A percentile compares a stretch with the other conserved stretches of the same genome.
Conservation (phyloP, 768 basidiomycete species). For the Pleurotus giganteus region DNA sequence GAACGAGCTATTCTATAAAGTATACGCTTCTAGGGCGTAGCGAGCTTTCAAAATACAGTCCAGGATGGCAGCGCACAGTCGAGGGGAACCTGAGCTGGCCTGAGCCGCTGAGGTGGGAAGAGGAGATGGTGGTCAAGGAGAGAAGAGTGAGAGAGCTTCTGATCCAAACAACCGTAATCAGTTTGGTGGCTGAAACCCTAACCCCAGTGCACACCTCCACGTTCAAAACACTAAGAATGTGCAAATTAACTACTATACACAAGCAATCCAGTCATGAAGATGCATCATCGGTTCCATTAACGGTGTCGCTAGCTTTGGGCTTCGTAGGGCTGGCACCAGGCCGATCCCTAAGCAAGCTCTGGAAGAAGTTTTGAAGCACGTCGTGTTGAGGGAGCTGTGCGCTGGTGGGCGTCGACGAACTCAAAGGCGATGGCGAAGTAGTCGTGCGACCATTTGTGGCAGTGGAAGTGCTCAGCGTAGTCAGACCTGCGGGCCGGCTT, state of each 20-base stretch:
- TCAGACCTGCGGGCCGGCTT: slow-evolving; percentile 36
- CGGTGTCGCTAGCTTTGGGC: slow-evolving; percentile 32
- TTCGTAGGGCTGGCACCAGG: slow-evolving; percentile 21
- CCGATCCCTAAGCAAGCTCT: slow-evolving; percentile 73
- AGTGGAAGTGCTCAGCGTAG: slow-evolving; percentile 33
- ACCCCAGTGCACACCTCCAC: neutral
- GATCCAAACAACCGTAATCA: slow-evolving; percentile 11
- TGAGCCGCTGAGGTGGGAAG: neutral
- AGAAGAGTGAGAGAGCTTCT: slow-evolving; percentile 4
- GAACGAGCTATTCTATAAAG: slow-evolving; percentile 7
- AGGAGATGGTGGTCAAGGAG: slow-evolving; percentile 11
- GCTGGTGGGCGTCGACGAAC: slow-evolving; percentile 41
- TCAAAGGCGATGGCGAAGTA: slow-evolving; percentile 35
- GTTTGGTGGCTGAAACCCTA: slow-evolving; percentile 11
- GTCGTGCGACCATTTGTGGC: slow-evolving; percentile 25
- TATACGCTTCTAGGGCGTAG: neutral
- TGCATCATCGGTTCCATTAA: slow-evolving; percentile 35
- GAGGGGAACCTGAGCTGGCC: slow-evolving; percentile 2
- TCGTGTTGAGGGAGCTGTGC: slow-evolving; percentile 72
- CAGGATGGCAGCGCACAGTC: slow-evolving; percentile 5
- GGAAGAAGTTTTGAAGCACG: slow-evolving; percentile 86
- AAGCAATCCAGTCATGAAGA: slow-evolving; percentile 22
- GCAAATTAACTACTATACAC: slow-evolving; percentile 13
- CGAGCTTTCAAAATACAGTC: no score
- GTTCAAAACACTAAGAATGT: neutral